phyloP scores from a whole-genome alignment of 257 asterid genomes.

The Solanum acaule region DNA sequence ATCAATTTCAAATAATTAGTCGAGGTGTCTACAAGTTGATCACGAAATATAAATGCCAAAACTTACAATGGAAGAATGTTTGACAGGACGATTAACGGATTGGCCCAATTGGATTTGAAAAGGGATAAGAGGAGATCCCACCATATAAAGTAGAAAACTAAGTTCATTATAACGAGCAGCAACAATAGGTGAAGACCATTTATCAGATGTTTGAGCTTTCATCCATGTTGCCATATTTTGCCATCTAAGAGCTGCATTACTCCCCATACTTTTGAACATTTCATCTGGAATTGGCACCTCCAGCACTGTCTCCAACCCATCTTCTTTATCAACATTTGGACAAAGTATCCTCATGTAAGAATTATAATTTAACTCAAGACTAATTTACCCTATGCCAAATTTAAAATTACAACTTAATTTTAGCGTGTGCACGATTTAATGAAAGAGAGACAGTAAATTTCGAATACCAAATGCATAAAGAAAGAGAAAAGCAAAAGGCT shows the following conservation, averaged over 20 bases:
- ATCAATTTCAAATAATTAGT: not conserved
- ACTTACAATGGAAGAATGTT: conserved; percentile 72
- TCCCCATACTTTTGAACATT: conserved; percentile 68
- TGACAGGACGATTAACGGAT: conserved; percentile 47
- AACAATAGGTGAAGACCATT: conserved; percentile 76
- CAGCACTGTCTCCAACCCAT: conserved; percentile 69
- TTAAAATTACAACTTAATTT: not conserved
- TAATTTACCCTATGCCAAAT: not conserved
- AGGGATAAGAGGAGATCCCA: conserved; percentile 76
- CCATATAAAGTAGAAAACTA: conserved; percentile 61
- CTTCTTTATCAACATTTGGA: conserved; percentile 79
- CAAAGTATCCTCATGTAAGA: conserved; percentile 64
- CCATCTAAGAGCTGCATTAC: conserved; percentile 65
- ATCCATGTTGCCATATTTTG: conserved; percentile 93
- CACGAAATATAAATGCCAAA: not conserved
- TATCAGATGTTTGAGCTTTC: conserved; percentile 80
- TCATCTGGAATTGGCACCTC: conserved; percentile 96
- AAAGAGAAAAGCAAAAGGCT: not conserved
- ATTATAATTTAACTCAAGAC: conserved; percentile 9
- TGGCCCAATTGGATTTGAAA: conserved; percentile 56
- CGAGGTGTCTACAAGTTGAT: not conserved
- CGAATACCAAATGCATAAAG: not conserved
- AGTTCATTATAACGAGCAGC: conserved; percentile 73
- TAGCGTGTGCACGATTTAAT: too few relatives aligned
- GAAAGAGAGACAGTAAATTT: not conserved